Evolutionary conservation across 306 rosid genomes (phyloP), one percentile per base, ranked within the genome.

Genomic region (Oemleria cerasiformis): DNA sequence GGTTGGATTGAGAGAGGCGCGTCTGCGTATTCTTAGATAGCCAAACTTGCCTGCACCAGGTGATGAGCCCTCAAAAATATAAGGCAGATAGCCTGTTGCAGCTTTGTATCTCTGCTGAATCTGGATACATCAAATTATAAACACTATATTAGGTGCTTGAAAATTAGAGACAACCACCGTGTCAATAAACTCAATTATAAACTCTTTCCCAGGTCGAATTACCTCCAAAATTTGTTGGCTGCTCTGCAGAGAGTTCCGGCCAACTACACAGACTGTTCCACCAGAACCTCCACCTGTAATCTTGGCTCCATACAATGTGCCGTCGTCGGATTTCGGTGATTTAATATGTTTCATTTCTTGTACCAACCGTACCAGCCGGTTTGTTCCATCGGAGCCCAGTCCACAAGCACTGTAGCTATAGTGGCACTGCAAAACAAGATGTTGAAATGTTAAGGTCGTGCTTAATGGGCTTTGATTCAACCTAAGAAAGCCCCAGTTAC

Each of bases 261-360:
- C 97, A 40, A 93, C 82, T 23, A 79, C 96, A 66, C 98, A 87
- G 72, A 88, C 98, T 0, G 98, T 93, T 83, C 98, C 98, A 38
- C 96, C 92, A 0, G 95, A 91, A 70, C 97, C 97, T 15, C 95
- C 99, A n/a, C 99, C 98, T 0, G 97, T 94, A 65, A 94, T 91
- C 87, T 91, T 91, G 36, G 96, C 97, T 72, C 98, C 98, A 15
- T 39, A 86, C 71, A 91, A 76, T 4, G 97, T 87, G 23, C 92
- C 92, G 1, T 86, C 91, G 16, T 84, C 90, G 34, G 84, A 49
- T 82, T 84, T 82, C 2, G 95, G 83, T 2, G 74, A 56, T 68
- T 87, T 81, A 54, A 85, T 79, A 41, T 91, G 94, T 77, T 88
- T 97, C 77, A 86, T 67, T 71, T 87, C 91, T 76, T 94, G 98